Evolutionary conservation across 202 grass and related monocot genomes (phyloP).

Genomic region (Miscanthus sacchariflorus): DNA sequence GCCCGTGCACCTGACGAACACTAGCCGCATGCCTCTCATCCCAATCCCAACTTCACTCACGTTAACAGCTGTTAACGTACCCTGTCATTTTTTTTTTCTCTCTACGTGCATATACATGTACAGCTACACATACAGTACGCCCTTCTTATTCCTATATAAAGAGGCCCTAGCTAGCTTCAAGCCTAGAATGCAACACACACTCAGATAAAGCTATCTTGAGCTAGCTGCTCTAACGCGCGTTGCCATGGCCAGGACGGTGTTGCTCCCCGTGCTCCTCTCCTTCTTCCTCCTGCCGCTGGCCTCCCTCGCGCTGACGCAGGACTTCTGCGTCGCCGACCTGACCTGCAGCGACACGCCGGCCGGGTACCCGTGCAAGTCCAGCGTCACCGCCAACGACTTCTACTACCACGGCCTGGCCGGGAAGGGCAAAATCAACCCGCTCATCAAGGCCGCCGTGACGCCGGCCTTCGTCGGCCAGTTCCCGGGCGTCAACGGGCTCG

Average conservation of each 20-base stretch:
- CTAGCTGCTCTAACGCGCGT: not conserved
- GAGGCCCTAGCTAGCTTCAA: slow-evolving; percentile 3
- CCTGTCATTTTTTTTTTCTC: not conserved
- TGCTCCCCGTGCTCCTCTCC: slow-evolving; percentile 52
- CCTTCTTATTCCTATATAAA: slow-evolving; percentile 19
- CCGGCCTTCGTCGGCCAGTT: slow-evolving; percentile 78
- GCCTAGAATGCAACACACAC: slow-evolving; percentile 1
- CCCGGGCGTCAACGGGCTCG: slow-evolving; percentile 77
- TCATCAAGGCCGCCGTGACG: slow-evolving; percentile 72
- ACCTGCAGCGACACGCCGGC: slow-evolving; percentile 57
- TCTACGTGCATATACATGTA: not conserved
- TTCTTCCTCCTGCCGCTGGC: slow-evolving; percentile 50
- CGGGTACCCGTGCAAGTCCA: slow-evolving; percentile 67
- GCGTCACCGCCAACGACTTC: slow-evolving; percentile 60
- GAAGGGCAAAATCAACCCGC: slow-evolving; percentile 51
- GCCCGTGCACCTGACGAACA: slow-evolving; percentile 36
- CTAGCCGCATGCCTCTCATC: slow-evolving; percentile 30
- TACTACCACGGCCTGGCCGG: slow-evolving; percentile 55
- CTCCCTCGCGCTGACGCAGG: slow-evolving; percentile 52
- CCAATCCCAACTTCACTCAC: slow-evolving; percentile 30
- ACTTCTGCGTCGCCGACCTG: slow-evolving; percentile 83
- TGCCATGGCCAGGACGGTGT: slow-evolving; percentile 54
- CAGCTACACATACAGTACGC: not conserved
- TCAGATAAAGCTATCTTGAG: not conserved
- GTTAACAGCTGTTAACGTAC: slow-evolving; percentile 14